Percentiles rank a stretch among this genome's conserved stretches.
These are phyloP conservation scores for Dissophora ornata DNA, from an alignment of 192 early-diverging fungal species.

Conservation along the genomic window DNA sequence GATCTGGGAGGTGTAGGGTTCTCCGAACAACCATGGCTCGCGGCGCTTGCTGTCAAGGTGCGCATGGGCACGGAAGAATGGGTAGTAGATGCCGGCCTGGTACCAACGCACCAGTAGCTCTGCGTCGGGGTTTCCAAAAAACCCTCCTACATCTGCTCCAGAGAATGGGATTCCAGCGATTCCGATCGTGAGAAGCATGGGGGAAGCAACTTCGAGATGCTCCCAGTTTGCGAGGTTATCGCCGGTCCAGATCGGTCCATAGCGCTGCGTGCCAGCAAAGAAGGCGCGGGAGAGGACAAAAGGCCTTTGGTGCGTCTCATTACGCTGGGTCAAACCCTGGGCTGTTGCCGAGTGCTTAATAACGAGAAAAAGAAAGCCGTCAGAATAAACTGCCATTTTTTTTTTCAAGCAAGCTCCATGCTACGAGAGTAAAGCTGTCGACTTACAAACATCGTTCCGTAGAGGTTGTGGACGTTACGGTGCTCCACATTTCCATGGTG, in stretches of 20 bases:
- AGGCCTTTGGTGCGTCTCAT: constrained; percentile 72
- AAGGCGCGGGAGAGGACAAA: constrained; percentile 97
- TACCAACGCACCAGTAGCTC: constrained; percentile 98
- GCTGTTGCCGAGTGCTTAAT: constrained; percentile 84
- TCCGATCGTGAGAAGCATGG: constrained; percentile 92
- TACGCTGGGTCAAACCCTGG: constrained; percentile 79
- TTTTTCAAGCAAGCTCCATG: background rate
- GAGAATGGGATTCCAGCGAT: constrained; percentile 89
- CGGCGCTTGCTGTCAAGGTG: constrained; percentile 97
- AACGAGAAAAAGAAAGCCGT: background rate
- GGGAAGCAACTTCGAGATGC: constrained; percentile 81
- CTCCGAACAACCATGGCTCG: constrained; percentile 96
- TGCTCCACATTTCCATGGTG: constrained; percentile 93
- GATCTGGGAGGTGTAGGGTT: constrained; percentile 82
- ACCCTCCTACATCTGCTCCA: constrained; percentile 97
- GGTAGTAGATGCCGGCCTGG: constrained; percentile 93
- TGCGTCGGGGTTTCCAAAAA: constrained; percentile 94
- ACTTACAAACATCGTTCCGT: constrained; percentile 83
- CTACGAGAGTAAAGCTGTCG: background rate
- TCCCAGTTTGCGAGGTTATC: constrained; percentile 95
- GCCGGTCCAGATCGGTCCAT: constrained; percentile 98
- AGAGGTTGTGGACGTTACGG: constrained; percentile 95
- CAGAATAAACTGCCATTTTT: background rate
- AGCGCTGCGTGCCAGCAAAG: constrained; percentile 95
- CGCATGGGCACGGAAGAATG: constrained; percentile 98